Evolutionary conservation across 805 yeast species (phyloP), one percentile per base, ranked within the genome.

Genomic region (Metschnikowia noctiluminum): DNA sequence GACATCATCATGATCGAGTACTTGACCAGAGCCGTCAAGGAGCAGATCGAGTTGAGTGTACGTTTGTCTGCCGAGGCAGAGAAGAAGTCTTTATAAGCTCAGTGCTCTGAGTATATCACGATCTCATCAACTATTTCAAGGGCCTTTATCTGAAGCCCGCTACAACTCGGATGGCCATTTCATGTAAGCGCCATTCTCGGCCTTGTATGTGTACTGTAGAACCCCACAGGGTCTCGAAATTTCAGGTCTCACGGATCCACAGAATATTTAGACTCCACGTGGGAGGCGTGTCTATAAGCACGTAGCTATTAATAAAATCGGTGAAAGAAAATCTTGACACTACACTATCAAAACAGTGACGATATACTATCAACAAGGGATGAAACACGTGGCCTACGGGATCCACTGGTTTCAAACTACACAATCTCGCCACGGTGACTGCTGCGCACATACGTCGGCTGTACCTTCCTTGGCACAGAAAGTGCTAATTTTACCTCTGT

Each of bases 1-100:
- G 96, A 89, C 60, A 82, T 89, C 38, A 75, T 87, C 52, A 80
- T 89, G 82, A 79, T 89, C 54, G 92, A 87, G 63, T 87, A 85
- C 63, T 77, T 89, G 68, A 85, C 96, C 49, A 82, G 85, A 57
- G 87, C 94, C 47, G 82, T 89, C 59, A 87, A 86, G 71, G 86
- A 89, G 54, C 96, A 89, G 71, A 77, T 88, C 55, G 91, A 86
- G 64, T 75, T 86, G 62, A 81, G 89, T 60, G 82, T 89, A 42
- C 82, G 87, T 65, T 77, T 88, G 60, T 83, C 89, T 42, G 81
- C 85, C 34, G 60, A 56, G 54, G 61, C 59, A 21, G 61, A 57
- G 54, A 54, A 53, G 55, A 54, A 53, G 55, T 45, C 49, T 32
- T 53, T 54, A 47, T 53, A 47, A 40, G 13, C 12, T 12, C 7